These are phyloP conservation scores for Cardamine chenopodiifolia DNA, from an alignment of 345 rosid species.

Conservation along the genomic window DNA sequence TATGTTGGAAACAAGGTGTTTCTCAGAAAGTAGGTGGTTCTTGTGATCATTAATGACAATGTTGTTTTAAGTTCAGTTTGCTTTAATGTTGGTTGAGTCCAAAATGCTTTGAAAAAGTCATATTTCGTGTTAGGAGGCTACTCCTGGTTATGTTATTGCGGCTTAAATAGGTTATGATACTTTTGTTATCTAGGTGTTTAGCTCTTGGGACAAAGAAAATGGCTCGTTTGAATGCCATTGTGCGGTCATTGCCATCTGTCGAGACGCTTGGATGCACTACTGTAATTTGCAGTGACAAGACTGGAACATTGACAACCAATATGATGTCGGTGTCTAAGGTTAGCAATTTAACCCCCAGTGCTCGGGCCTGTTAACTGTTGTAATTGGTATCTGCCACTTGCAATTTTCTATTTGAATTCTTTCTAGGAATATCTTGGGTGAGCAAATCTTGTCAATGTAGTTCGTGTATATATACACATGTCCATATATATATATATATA, in stretches of 20 bases:
- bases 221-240: constrained; percentile 99
- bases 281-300: constrained; percentile 97
- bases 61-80: constrained; percentile 22
- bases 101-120: constrained; percentile 14
- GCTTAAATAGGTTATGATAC: constrained; percentile 10
- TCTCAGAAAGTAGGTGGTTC: constrained; percentile 11
- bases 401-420: neutral
- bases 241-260: constrained; percentile 95
- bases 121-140: constrained; percentile 15
- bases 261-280: constrained; percentile 99
- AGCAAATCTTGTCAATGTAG: constrained; percentile 14
- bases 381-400: constrained; percentile 20
- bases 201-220: constrained; percentile 99
- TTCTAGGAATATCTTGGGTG: constrained; percentile 20
- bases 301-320: constrained; percentile 97
- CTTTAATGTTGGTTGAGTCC: constrained; percentile 19
- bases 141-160: constrained; percentile 22
- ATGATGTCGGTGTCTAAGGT: constrained; percentile 99
- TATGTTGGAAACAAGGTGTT: constrained; percentile 16
- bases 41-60: constrained; percentile 19
- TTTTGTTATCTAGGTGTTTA: constrained; percentile 71
- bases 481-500: constrained; percentile 14
- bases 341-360: constrained; percentile 33
- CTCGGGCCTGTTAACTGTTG: constrained; percentile 14
- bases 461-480: constrained; percentile 13